A percentile compares a stretch with the other conserved stretches of the same genome.
These are phyloP conservation scores for grape (Vitis vinifera) DNA, from an alignment of 164 flowering plant genomes.

Conservation along the genomic window DNA sequence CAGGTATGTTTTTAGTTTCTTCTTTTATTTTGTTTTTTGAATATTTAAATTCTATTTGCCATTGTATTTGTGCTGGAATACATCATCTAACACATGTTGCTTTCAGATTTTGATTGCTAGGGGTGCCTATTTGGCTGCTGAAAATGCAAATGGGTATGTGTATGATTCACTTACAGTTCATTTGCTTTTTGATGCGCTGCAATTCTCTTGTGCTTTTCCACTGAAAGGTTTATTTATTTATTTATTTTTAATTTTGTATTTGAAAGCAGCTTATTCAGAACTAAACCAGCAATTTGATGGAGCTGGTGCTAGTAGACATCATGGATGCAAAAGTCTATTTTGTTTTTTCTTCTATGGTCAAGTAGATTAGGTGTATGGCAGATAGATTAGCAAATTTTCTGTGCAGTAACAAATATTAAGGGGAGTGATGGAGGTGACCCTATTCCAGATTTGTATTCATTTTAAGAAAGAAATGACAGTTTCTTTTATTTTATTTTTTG, in stretches of 20 bases:
- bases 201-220: neutral
- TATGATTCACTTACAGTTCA: conserved; percentile 5
- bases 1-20: conserved; percentile 51
- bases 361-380: too few relatives aligned
- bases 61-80: neutral
- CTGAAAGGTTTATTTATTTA: too few relatives aligned
- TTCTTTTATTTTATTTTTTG: too few relatives aligned
- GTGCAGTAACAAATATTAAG: too few relatives aligned
- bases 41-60: neutral
- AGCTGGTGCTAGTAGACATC: too few relatives aligned
- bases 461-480: neutral
- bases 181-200: neutral
- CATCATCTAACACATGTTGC: neutral
- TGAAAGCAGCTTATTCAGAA: too few relatives aligned
- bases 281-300: too few relatives aligned
- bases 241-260: too few relatives aligned
- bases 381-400: too few relatives aligned
- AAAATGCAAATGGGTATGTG: conserved; percentile 84
- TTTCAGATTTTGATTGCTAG: conserved; percentile 70
- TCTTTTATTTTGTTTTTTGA: neutral
- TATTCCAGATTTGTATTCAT: neutral
- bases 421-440: neutral
- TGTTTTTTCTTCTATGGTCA: too few relatives aligned
- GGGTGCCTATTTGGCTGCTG: conserved; percentile 71
- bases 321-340: too few relatives aligned